phyloP scores from a whole-genome alignment of 805 yeast species.

The Pichia phayaonensis region DNA sequence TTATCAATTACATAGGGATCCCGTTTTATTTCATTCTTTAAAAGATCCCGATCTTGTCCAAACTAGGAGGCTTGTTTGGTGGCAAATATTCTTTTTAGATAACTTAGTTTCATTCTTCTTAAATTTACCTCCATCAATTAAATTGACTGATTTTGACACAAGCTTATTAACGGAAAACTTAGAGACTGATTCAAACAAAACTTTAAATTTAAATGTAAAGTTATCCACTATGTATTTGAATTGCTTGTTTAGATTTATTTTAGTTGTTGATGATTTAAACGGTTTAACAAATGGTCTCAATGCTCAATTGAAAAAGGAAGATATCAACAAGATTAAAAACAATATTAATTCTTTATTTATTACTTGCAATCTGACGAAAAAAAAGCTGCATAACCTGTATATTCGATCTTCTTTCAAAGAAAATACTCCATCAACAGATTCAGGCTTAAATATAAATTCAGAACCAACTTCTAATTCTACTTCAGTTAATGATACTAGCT shows the following conservation, averaged over 20 bases:
- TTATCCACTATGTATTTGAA: slow-evolving; percentile 17
- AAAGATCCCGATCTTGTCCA: slow-evolving; percentile 42
- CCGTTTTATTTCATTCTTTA: slow-evolving; percentile 43
- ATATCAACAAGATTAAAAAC: slow-evolving; percentile 36
- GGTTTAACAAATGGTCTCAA: slow-evolving; percentile 42
- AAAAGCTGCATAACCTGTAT: slow-evolving; percentile 19
- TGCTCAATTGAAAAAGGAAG: slow-evolving; percentile 33
- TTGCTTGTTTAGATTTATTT: slow-evolving; percentile 27
- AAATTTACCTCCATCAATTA: slow-evolving; percentile 19
- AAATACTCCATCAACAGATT: background rate
- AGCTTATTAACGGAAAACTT: slow-evolving; percentile 18
- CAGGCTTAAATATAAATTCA: background rate
- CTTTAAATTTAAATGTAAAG: background rate
- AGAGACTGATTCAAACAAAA: background rate
- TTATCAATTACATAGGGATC: slow-evolving; percentile 48
- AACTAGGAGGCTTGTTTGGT: slow-evolving; percentile 53
- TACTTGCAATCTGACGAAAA: slow-evolving; percentile 42
- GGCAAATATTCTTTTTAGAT: slow-evolving; percentile 58
- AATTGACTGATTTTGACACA: slow-evolving; percentile 21
- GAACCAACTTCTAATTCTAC: background rate
- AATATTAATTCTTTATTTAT: slow-evolving; percentile 45
- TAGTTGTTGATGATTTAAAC: slow-evolving; percentile 47
- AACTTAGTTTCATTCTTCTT: slow-evolving; percentile 29
- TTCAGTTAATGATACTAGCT: background rate
- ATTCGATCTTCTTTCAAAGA: background rate